Percentiles rank a stretch among this genome's conserved stretches.
Evolutionary conservation across 495 filamentous ascomycete species (phyloP).

Genomic region (Tuber magnatum): DNA sequence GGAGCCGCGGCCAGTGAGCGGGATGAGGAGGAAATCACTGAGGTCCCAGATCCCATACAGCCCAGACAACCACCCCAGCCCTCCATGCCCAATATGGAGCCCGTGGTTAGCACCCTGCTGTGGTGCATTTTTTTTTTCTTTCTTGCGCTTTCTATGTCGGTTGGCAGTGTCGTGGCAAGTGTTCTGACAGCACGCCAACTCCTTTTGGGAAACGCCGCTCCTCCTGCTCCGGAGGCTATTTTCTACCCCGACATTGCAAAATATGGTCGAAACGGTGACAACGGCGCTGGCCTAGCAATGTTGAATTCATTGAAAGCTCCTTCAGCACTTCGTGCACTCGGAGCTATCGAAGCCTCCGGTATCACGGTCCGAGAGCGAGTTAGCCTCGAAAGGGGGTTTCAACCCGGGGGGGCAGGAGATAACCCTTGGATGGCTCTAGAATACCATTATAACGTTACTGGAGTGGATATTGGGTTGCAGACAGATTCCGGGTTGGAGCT

Average conservation of each 20-base stretch:
- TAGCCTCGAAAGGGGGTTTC: too few species aligned
- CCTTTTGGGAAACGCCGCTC: neutral
- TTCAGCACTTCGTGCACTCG: neutral
- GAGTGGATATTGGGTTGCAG: neutral
- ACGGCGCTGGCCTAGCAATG: neutral
- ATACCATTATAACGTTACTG: neutral
- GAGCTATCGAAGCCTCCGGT: neutral
- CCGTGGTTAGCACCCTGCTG: neutral
- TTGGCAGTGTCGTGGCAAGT: neutral
- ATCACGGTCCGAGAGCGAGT: neutral
- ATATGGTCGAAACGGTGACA: neutral
- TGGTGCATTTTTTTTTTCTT: neutral
- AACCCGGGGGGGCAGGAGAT: neutral
- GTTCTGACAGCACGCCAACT: neutral
- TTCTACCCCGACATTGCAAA: neutral
- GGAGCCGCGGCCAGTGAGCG: too few species aligned
- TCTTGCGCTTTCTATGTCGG: neutral
- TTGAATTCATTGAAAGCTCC: neutral
- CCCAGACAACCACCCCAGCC: too few species aligned
- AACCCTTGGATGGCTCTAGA: neutral
- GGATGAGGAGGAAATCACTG: too few species aligned
- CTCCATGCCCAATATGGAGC: too few species aligned
- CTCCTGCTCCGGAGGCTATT: neutral
- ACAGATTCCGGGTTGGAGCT: neutral
- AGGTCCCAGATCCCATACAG: too few species aligned